Conservation (phyloP, 2,329 filamentous ascomycete genomes). For the Cytospora schulzeri region DNA sequence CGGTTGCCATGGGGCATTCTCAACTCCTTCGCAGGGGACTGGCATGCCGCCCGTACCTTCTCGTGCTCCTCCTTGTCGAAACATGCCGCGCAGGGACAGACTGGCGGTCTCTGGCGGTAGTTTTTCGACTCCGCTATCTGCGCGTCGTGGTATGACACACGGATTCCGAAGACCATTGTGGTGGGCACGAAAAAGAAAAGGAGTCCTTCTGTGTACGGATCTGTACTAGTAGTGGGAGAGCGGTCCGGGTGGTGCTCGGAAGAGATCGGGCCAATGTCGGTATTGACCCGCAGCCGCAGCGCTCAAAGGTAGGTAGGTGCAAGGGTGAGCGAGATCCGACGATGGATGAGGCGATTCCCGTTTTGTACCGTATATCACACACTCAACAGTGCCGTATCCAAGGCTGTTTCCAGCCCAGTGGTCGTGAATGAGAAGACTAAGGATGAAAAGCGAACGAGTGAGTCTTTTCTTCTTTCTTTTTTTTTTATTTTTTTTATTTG, state of each 20-base stretch:
- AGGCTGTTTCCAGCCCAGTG: background rate
- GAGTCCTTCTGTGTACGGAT: background rate
- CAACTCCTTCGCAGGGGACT: constrained; percentile 16
- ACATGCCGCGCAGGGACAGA: constrained; percentile 24
- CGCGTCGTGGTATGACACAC: constrained; percentile 21
- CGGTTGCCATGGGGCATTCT: background rate
- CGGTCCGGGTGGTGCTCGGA: background rate
- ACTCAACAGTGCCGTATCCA: background rate
- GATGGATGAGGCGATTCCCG: constrained; percentile 22
- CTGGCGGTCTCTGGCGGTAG: constrained; percentile 9
- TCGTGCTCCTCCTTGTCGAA: constrained; percentile 15
- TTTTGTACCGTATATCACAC: background rate
- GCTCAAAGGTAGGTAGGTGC: background rate
- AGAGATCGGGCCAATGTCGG: constrained; percentile 20
- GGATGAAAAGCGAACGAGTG: constrained; percentile 18
- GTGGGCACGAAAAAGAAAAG: no score
- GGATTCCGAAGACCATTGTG: constrained; percentile 25
- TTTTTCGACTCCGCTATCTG: constrained; percentile 18
- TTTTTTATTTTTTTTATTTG: background rate
- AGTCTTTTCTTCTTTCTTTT: background rate
- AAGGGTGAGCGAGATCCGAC: background rate
- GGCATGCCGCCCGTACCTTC: constrained; percentile 13
- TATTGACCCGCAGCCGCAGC: constrained; percentile 19
- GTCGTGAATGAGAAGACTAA: background rate
- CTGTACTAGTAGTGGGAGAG: background rate